Conservation (phyloP, 352 stramenopile genomes). For the Elongisporangium undulatum region DNA sequence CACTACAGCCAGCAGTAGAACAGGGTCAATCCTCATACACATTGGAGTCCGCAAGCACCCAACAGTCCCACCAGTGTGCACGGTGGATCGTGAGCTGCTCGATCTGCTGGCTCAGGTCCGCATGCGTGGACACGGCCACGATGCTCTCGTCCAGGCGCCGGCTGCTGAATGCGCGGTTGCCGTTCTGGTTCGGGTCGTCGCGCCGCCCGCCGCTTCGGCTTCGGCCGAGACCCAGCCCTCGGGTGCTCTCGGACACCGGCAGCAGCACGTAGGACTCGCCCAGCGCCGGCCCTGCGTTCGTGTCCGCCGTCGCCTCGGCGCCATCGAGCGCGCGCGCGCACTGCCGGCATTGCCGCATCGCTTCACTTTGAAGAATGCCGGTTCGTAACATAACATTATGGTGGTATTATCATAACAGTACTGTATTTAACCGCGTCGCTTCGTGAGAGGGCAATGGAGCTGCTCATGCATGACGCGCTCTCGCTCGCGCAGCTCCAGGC, state of each 20-base stretch:
- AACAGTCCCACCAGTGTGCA: conserved; percentile 59
- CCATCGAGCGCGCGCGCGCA: conserved; percentile 23
- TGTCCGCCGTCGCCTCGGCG: background rate
- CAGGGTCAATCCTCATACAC: background rate
- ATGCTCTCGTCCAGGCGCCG: conserved; percentile 48
- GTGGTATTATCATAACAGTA: conserved; percentile 5
- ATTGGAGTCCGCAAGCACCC: background rate
- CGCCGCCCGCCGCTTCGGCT: conserved; percentile 3
- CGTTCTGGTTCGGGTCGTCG: conserved; percentile 11
- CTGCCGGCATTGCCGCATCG: conserved; percentile 23
- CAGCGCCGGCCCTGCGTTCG: conserved; percentile 18
- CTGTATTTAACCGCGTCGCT: background rate
- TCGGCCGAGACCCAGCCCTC: conserved; percentile 7
- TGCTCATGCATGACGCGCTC: conserved; percentile 55
- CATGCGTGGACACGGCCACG: conserved; percentile 57
- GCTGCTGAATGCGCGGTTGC: conserved; percentile 14
- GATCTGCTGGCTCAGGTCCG: conserved; percentile 70
- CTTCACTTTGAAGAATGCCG: background rate
- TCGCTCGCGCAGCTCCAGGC: conserved; percentile 52
- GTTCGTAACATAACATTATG: background rate
- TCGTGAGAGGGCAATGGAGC: conserved; percentile 16
- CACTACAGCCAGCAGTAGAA: conserved; percentile 17
- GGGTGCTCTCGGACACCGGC: conserved; percentile 16
- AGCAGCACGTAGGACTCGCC: conserved; percentile 77
- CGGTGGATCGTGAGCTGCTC: conserved; percentile 65